Percentiles rank a stretch among this genome's conserved stretches.
phyloP scores from a whole-genome alignment of 495 filamentous ascomycete species.

The Bacidia gigantensis region DNA sequence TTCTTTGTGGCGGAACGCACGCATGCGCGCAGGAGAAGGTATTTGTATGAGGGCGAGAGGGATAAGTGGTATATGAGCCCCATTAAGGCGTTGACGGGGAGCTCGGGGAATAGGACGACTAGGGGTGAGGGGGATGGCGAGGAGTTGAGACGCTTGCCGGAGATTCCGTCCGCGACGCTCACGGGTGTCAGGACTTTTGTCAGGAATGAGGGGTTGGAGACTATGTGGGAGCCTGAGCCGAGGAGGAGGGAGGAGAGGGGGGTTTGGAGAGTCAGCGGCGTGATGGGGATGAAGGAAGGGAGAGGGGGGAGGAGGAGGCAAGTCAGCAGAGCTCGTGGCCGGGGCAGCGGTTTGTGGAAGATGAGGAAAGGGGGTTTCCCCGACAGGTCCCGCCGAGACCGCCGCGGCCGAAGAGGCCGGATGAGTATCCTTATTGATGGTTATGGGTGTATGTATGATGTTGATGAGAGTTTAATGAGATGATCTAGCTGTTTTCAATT shows the following conservation, averaged over 20 bases:
- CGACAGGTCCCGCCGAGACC: no score
- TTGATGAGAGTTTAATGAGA: no score
- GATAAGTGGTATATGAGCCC: not conserved
- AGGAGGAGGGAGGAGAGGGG: not conserved
- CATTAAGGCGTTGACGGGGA: not conserved
- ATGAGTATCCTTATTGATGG: no score
- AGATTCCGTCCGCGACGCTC: conserved; percentile 1
- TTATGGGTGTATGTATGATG: no score
- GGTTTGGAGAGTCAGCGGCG: no score
- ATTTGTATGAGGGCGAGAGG: not conserved
- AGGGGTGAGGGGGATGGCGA: not conserved
- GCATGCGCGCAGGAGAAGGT: not conserved
- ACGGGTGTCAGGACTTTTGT: conserved; percentile 6
- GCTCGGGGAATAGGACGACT: not conserved
- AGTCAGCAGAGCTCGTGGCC: no score
- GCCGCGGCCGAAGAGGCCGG: no score
- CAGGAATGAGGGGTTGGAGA: not conserved
- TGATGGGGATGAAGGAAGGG: no score
- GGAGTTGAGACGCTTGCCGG: not conserved
- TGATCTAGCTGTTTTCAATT: no score
- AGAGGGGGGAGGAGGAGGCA: no score
- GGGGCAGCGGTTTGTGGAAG: no score
- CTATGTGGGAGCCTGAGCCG: not conserved
- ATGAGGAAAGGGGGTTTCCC: no score
- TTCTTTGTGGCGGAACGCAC: conserved; percentile 6